A percentile compares a stretch with the other conserved stretches of the same genome.
These are phyloP conservation scores for Macrolepiota albuminosa DNA, from an alignment of 768 basidiomycete species.

Conservation along the genomic window DNA sequence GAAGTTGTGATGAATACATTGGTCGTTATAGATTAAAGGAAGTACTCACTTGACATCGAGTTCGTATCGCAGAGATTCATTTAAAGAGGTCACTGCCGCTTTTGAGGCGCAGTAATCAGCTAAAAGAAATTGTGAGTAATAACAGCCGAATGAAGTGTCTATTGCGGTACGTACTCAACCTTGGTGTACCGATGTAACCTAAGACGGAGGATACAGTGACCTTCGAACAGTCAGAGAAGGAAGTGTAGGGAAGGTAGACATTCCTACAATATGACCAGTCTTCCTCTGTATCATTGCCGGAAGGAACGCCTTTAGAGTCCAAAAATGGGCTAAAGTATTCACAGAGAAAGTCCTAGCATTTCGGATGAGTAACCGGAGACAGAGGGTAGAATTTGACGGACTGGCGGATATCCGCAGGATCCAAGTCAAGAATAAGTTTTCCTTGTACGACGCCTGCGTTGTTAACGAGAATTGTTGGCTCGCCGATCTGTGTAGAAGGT, in stretches of 20 bases:
- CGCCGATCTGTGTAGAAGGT: constrained; percentile 55
- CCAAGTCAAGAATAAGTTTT: constrained; percentile 77
- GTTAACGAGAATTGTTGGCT: constrained; percentile 88
- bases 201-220: constrained; percentile 75
- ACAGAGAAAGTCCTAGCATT: constrained; percentile 75
- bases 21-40: background rate
- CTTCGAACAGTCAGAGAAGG: constrained; percentile 30
- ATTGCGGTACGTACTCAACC: constrained; percentile 55
- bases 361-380: background rate
- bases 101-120: constrained; percentile 93
- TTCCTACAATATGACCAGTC: constrained; percentile 77
- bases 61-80: constrained; percentile 85
- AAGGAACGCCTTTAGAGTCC: constrained; percentile 89
- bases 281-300: constrained; percentile 79
- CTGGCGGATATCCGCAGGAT: constrained; percentile 76
- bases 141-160: background rate
- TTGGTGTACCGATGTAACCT: constrained; percentile 66
- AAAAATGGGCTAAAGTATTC: constrained; percentile 87
- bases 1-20: background rate
- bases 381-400: constrained; percentile 24
- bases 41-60: constrained; percentile 63
- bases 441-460: constrained; percentile 95
- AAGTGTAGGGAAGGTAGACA: background rate
- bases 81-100: constrained; percentile 76
- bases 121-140: constrained; percentile 21